Base-by-base conservation (phyloP, 768 basidiomycete species). In the Suillus hirtellus region DNA sequence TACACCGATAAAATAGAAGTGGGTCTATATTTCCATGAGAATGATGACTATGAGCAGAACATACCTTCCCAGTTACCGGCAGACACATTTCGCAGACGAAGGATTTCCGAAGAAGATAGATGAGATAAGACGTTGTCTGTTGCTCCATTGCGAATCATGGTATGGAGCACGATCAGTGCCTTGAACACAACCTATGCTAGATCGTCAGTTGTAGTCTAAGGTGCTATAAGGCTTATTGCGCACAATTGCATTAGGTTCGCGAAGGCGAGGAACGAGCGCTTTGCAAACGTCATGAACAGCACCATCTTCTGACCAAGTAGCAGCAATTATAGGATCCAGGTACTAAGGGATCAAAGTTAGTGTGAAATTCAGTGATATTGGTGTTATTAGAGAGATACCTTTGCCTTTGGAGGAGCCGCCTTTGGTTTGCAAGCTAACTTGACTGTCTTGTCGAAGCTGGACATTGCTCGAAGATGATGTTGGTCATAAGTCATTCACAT, bases 341-440 rank as follows among this genome's bases (percentile, higher is more conserved):
- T 99, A 99, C 95, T 98, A 73, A 15, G 27, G 54, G 47, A 38
- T 46, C 42, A 50, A 9, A 24, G 60, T 60, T 49, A 64, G 58
- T 31, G 62, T 43, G 50, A 67, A 34, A 56, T n/a, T 2, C 47
- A 56, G 27, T 15, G 38, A 60, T 58, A 11, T 3, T 8, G 21
- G 46, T 27, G 21, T 27, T 35, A 38, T 12, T 42, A 17, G 8
- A 21, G 1, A 74, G 78, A 19, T 64, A 94, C 96, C 85, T 99
- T 99, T 67, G 94, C 79, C 79, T 99, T 99, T 65, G 97, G 97
- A 2, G 93, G 89, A 2, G 94, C 93, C 53, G 93, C 87, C 80
- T 99, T 99, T 62, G 96, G 93, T 83, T 98, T 98, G 80, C 95
- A 98, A 15, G 96, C 97, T 73, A 93, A 79, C 79, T 96, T 97